Base-by-base conservation (phyloP, 2,329 filamentous ascomycete species). In the Xylaria sp. region DNA sequence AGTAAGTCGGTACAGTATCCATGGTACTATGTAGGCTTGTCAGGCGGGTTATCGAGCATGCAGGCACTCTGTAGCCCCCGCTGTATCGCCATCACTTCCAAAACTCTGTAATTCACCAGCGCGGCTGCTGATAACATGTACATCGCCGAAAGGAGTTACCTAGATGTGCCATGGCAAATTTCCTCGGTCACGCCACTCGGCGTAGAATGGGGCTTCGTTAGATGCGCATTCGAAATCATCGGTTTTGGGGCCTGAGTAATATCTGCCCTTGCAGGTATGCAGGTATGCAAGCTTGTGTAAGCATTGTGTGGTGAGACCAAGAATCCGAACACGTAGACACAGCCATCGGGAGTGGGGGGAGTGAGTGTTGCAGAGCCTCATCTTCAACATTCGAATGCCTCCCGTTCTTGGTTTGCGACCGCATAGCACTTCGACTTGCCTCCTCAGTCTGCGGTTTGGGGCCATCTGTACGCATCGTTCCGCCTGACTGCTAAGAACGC, bases 401-500 rank as follows among this genome's bases (percentile, higher is more conserved):
- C 9, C 29, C 29, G 16, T 34, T 13, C 9, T 34, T 7, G 3
- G 5, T 13, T 34, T 3, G 39, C 16, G 34, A 17, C 39, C 24
- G 22, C 22, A 34, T 24, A 17, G 19, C 21, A 24, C 9, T 34
- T 34, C 5, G 16, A 13, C 9, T 13, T 34, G 29, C 9, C 29
- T 34, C 4, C 3, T 13, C 39, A 44, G 38, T 11, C 19, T 48
- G 40, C 26, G 17, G 17, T 13, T 47, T 44, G 39, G 11, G 55
- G 50, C n/a, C 19, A 37, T 21, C 52, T 46, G 34, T 56, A 61
- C 4, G 19, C 29, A 45, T 65, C 59, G 61, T 79, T 72, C 59
- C 76, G 72, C 59, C 63, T 75, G 11, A 84, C 75, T n/a, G 80
- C 79, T 60, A 85, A 69, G 61, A 84, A 85, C 0, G 80, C 79